Evolutionary conservation across 2,329 filamentous ascomycete species (phyloP), one percentile per base, ranked within the genome.

Genomic region (Xylariaceae sp.): DNA sequence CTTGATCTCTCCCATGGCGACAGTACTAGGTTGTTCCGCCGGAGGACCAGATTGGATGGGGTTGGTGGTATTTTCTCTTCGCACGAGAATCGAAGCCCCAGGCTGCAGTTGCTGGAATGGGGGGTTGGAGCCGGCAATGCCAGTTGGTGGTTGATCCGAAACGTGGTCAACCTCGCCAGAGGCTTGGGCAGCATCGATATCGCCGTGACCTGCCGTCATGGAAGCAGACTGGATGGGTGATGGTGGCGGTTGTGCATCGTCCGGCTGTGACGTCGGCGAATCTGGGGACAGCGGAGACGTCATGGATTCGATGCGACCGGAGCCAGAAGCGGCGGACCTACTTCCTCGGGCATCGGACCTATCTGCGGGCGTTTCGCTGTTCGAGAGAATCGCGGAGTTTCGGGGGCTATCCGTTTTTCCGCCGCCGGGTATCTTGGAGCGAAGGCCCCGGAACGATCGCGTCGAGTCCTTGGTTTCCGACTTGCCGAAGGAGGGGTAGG

Each of bases 151-250:
- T 61, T 88, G 88, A 71, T 97, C 94, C 11, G 93, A 97, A 17
- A 99, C 92, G 67, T 92, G 87, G 69, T 96, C 94, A 48, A 99
- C 92, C 74, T 99, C 94, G 58, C 93, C 92, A 53, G 86, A 89
- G 56, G 88, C 85, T 74, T 95, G 89, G 49, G 92, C 92, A 51
- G 88, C 88, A 70, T 83, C 83, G 49, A 96, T 85, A 73, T 92
- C 88, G 69, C 90, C 87, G 66, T 90, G 86, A 56, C 89, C 89
- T 51, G 83, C 78, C 67, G 86, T 88, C 64, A 92, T 77, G 10
- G 88, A 88, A 48, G 85, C 82, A 23, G 89, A 90, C 68, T 93
- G 88, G 17, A 93, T 88, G 2, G 92, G 92, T 1, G 92, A 96
- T n/a, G 92, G 92, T 39, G 92, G 93, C 11, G 86, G 77, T 71